A percentile compares a stretch with the other conserved stretches of the same genome.
Conservation (phyloP, 176 grass and related monocot species). For the Triticum urartu region DNA sequence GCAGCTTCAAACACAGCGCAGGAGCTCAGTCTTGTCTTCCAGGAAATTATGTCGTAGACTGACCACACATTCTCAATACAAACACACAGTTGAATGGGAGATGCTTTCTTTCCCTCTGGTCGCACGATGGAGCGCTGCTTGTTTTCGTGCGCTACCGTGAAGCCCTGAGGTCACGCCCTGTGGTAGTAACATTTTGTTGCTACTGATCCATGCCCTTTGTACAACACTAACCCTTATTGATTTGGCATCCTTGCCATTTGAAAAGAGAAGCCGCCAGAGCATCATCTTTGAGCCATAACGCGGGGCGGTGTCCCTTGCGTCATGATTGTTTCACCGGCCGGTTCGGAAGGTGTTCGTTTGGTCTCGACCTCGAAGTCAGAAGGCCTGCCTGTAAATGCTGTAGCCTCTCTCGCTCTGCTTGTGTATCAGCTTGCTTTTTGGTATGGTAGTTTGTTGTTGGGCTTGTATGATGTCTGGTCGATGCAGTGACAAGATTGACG, state of each 20-base stretch:
- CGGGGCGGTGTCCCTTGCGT: neutral
- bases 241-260: conserved; percentile 23
- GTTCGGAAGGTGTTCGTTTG: neutral
- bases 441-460: conserved; percentile 24
- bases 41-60: conserved; percentile 73
- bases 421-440: conserved; percentile 34
- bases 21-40: conserved; percentile 86
- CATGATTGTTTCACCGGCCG: neutral
- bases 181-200: conserved; percentile 20
- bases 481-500: neutral
- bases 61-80: conserved; percentile 42
- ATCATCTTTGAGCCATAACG: neutral
- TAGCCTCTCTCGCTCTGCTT: conserved; percentile 22
- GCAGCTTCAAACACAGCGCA: conserved; percentile 70
- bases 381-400: conserved; percentile 6
- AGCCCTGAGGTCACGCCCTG: conserved; percentile 28
- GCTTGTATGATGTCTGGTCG: conserved; percentile 25
- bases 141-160: neutral
- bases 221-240: conserved; percentile 44
- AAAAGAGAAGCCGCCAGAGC: conserved; percentile 32
- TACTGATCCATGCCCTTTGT: conserved; percentile 24
- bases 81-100: conserved; percentile 26
- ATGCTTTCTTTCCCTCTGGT: neutral
- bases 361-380: neutral
- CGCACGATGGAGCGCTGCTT: conserved; percentile 1